Conservation (phyloP, 257 asterid genomes). For the Striga asiatica region DNA sequence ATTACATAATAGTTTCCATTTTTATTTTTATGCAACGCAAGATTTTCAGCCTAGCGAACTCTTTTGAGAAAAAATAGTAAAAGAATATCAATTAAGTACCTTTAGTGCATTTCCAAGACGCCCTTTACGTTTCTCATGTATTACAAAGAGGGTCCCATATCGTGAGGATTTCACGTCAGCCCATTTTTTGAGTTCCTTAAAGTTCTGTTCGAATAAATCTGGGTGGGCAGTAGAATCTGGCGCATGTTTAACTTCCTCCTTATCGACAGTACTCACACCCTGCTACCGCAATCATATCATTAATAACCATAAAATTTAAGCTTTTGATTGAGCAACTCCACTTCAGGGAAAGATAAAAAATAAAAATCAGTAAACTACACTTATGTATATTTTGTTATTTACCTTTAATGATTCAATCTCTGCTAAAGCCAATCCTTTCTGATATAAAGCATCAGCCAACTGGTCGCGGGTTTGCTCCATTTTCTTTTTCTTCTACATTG, state of each 20-base stretch:
- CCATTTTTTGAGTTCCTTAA: slow-evolving; percentile 86
- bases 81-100: slow-evolving; percentile 31
- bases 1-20: not conserved
- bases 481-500: slow-evolving; percentile 66
- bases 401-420: slow-evolving; percentile 73
- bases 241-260: slow-evolving; percentile 30
- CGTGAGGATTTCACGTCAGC: slow-evolving; percentile 64
- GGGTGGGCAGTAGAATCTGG: slow-evolving; percentile 25
- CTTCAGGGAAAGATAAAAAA: too few relatives aligned
- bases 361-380: too few relatives aligned
- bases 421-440: slow-evolving; percentile 75
- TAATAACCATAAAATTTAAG: too few relatives aligned
- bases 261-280: slow-evolving; percentile 36
- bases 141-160: slow-evolving; percentile 60
- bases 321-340: too few relatives aligned
- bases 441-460: slow-evolving; percentile 83
- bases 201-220: slow-evolving; percentile 70
- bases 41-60: too few relatives aligned
- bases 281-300: slow-evolving; percentile 24
- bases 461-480: slow-evolving; percentile 82
- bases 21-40: too few relatives aligned
- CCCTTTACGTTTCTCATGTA: slow-evolving; percentile 60
- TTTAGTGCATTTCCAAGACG: slow-evolving; percentile 82
- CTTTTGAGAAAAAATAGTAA: too few relatives aligned
- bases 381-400: slow-evolving; percentile 7